These are phyloP conservation scores for Arthrinium puccinioides DNA, from an alignment of 2,329 filamentous ascomycete species.

Conservation along the genomic window DNA sequence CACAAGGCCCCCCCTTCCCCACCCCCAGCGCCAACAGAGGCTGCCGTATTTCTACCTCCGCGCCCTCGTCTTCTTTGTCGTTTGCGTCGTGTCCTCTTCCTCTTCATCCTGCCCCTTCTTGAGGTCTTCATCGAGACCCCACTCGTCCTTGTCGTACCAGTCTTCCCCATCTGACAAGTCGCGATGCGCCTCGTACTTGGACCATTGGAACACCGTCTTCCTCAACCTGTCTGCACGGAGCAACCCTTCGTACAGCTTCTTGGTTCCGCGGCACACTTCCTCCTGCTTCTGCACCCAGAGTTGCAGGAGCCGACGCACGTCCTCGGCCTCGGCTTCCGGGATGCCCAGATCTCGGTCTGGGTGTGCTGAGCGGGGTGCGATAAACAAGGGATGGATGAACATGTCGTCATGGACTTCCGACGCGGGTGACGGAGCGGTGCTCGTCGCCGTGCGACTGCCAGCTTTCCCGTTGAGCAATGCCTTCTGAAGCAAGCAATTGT, in stretches of 20 bases:
- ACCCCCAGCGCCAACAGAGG: too few relatives aligned
- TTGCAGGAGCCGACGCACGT: slow-evolving; percentile 65
- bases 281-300: slow-evolving; percentile 82
- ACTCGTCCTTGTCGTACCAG: slow-evolving; percentile 80
- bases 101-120: slow-evolving; percentile 80
- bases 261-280: slow-evolving; percentile 66
- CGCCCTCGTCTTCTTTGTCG: slow-evolving; percentile 55
- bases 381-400: slow-evolving; percentile 70
- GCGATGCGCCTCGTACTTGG: slow-evolving; percentile 70
- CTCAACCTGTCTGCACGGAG: slow-evolving; percentile 66
- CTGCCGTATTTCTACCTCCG: slow-evolving; percentile 43
- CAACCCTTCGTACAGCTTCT: slow-evolving; percentile 62
- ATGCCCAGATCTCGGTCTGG: slow-evolving; percentile 67
- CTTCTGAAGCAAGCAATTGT: slow-evolving; percentile 2
- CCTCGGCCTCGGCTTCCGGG: slow-evolving; percentile 67
- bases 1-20: too few relatives aligned
- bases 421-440: slow-evolving; percentile 19
- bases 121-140: slow-evolving; percentile 65
- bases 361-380: slow-evolving; percentile 52
- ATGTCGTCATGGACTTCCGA: slow-evolving; percentile 39
- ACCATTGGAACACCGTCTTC: slow-evolving; percentile 64
- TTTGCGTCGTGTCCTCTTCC: slow-evolving; percentile 61
- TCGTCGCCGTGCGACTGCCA: slow-evolving; percentile 9
- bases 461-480: slow-evolving; percentile 9
- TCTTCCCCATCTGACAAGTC: slow-evolving; percentile 86